phyloP scores from a whole-genome alignment of 2,329 filamentous ascomycete species.

The Zymoseptoria pseudotritici region DNA sequence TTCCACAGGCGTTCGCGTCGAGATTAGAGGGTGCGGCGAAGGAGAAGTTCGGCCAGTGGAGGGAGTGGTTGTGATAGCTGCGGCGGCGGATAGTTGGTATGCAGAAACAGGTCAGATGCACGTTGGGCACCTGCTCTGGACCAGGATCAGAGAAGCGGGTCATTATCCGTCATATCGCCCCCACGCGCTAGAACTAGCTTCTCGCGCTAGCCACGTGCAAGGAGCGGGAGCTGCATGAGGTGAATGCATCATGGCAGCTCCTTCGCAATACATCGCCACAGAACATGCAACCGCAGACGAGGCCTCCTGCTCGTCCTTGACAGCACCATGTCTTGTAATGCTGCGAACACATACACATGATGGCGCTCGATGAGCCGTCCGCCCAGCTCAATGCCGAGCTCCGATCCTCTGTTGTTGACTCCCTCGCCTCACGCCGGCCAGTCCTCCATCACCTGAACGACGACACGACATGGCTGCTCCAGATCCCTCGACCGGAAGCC shows the following conservation, averaged over 20 bases:
- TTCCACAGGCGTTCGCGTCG: constrained; percentile 1
- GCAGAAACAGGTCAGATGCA: constrained; percentile 11
- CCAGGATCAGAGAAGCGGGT: no score
- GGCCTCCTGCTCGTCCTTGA: not conserved
- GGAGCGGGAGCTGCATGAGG: no score
- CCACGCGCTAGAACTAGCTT: no score
- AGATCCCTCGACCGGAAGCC: constrained; percentile 49
- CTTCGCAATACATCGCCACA: no score
- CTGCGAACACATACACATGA: constrained; percentile 2
- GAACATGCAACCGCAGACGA: not conserved
- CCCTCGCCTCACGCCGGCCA: constrained; percentile 40
- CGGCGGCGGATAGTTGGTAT: not conserved
- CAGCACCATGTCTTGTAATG: not conserved
- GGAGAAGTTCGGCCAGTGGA: constrained; percentile 23
- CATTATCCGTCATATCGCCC: no score
- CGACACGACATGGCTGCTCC: constrained; percentile 61
- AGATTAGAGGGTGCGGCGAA: constrained; percentile 13
- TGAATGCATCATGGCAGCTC: no score
- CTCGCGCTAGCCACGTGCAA: no score
- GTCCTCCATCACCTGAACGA: constrained; percentile 59
- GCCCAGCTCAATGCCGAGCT: constrained; percentile 39
- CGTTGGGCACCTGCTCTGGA: no score
- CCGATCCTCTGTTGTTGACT: constrained; percentile 32
- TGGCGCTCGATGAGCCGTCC: constrained; percentile 25
- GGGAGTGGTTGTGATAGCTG: not conserved